These are phyloP conservation scores for Trifolium subterraneum DNA, from an alignment of 306 rosid species.

Conservation along the genomic window DNA sequence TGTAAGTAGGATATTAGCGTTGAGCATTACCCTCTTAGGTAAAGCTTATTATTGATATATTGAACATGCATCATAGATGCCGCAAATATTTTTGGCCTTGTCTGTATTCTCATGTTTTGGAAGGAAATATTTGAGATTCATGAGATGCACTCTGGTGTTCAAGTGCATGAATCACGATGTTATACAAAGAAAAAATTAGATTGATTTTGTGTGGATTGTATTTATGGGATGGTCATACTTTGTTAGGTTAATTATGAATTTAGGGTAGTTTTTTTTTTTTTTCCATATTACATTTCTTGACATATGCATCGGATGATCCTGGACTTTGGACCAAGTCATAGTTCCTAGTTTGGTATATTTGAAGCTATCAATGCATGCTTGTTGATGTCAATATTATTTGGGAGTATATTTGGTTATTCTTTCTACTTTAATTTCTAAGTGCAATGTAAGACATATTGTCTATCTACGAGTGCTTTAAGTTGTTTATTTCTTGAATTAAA, in stretches of 20 bases:
- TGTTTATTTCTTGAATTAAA: slow-evolving; percentile 17
- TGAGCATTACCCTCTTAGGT: slow-evolving; percentile 7
- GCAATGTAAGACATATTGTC: neutral
- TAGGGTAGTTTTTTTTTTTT: neutral
- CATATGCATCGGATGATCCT: slow-evolving; percentile 10
- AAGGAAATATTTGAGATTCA: slow-evolving; percentile 7
- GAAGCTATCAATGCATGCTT: slow-evolving; percentile 21
- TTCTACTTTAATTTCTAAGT: slow-evolving; percentile 10
- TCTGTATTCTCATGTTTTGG: slow-evolving; percentile 8
- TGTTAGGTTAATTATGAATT: slow-evolving; percentile 27
- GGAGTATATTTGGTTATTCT: neutral
- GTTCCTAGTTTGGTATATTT: slow-evolving; percentile 2
- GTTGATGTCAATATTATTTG: slow-evolving; percentile 13
- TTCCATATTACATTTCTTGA: slow-evolving; percentile 13
- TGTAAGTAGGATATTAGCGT: slow-evolving; percentile 20
- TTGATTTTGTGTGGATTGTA: slow-evolving; percentile 6
- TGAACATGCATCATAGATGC: slow-evolving; percentile 12
- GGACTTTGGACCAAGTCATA: slow-evolving; percentile 20
- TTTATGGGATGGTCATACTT: neutral
- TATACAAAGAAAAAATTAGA: neutral
- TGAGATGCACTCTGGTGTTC: neutral
- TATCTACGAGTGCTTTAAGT: slow-evolving; percentile 6
- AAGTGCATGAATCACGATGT: neutral
- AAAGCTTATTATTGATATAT: slow-evolving; percentile 1
- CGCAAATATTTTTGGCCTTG: neutral